Percentiles rank a stretch among this genome's conserved stretches.
These are phyloP conservation scores for Claviceps sp. DNA, from an alignment of 2,329 filamentous ascomycete species.

Conservation along the genomic window DNA sequence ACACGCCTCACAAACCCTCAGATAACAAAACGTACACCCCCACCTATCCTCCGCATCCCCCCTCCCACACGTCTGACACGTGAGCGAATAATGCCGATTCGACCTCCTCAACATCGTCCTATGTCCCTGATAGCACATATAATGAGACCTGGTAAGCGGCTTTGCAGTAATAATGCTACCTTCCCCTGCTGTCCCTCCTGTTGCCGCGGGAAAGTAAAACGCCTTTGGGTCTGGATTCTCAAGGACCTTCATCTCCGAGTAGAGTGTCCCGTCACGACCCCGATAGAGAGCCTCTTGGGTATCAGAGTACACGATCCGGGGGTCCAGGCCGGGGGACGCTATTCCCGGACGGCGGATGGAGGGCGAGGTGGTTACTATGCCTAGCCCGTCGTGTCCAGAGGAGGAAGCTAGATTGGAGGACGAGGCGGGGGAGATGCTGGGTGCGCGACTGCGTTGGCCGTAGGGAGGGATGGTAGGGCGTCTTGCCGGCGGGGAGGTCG, in stretches of 20 bases:
- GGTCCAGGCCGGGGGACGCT: conserved; percentile 13
- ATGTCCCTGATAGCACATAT: conserved; percentile 35
- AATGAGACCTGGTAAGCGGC: conserved; percentile 30
- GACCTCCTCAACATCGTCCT: conserved; percentile 31
- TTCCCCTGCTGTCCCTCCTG: conserved; percentile 13
- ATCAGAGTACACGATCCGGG: conserved; percentile 20
- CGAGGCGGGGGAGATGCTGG: conserved; percentile 1
- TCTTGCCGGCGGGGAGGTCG: background rate
- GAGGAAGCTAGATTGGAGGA: background rate
- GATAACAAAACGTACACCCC: conserved; percentile 35
- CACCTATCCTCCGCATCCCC: conserved; percentile 31
- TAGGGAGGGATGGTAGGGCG: conserved; percentile 6
- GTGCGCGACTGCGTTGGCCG: conserved; percentile 10
- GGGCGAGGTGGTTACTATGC: background rate
- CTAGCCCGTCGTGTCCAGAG: background rate
- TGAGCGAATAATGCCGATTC: conserved; percentile 36
- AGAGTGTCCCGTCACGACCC: conserved; percentile 26
- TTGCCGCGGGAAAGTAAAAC: conserved; percentile 23
- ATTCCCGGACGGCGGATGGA: conserved; percentile 8
- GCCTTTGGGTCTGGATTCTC: conserved; percentile 22
- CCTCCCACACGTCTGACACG: conserved; percentile 39
- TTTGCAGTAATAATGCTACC: conserved; percentile 27
- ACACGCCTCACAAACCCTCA: conserved; percentile 39
- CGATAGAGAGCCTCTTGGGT: conserved; percentile 21
- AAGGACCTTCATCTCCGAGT: conserved; percentile 26